These are phyloP conservation scores for Cercospora sp. DNA, from an alignment of 2,329 filamentous ascomycete genomes.

Conservation along the genomic window DNA sequence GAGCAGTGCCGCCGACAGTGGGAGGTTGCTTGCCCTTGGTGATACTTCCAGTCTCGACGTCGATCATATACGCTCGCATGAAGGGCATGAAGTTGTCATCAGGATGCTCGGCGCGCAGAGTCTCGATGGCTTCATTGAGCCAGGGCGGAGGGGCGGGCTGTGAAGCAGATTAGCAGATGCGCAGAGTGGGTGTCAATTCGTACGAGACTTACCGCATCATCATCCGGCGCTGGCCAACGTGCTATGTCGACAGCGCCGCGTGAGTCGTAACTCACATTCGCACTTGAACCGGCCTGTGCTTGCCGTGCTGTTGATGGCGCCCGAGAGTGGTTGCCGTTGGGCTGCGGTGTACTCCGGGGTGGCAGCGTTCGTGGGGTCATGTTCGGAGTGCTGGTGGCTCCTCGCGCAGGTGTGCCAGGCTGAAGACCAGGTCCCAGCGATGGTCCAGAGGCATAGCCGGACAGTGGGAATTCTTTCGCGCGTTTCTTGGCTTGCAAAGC, in stretches of 20 bases:
- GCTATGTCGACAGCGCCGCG: constrained; percentile 67
- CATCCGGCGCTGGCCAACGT: constrained; percentile 59
- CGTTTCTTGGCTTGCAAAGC: constrained; percentile 38
- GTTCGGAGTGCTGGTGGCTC: constrained; percentile 30
- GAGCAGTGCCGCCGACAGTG: constrained; percentile 52
- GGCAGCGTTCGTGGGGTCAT: constrained; percentile 33
- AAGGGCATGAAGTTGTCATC: constrained; percentile 82
- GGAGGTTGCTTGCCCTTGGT: constrained; percentile 49
- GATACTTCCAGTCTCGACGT: constrained; percentile 67
- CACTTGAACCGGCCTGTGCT: constrained; percentile 9
- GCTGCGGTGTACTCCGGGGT: constrained; percentile 33
- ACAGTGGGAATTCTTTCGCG: constrained; percentile 37
- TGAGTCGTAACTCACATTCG: constrained; percentile 34
- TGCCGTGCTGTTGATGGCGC: constrained; percentile 26
- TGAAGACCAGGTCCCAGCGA: constrained; percentile 19
- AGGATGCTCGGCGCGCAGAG: constrained; percentile 69
- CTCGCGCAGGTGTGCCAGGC: constrained; percentile 29
- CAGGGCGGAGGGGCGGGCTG: constrained; percentile 85
- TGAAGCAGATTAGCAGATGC: constrained; percentile 12
- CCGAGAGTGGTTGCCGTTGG: constrained; percentile 33
- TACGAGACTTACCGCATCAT: constrained; percentile 60
- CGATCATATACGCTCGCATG: constrained; percentile 84
- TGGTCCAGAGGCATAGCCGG: constrained; percentile 39
- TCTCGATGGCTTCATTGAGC: constrained; percentile 73
- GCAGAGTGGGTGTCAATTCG: neutral